These are phyloP conservation scores for Euclidium syriacum DNA, from an alignment of 345 rosid species.

Conservation along the genomic window DNA sequence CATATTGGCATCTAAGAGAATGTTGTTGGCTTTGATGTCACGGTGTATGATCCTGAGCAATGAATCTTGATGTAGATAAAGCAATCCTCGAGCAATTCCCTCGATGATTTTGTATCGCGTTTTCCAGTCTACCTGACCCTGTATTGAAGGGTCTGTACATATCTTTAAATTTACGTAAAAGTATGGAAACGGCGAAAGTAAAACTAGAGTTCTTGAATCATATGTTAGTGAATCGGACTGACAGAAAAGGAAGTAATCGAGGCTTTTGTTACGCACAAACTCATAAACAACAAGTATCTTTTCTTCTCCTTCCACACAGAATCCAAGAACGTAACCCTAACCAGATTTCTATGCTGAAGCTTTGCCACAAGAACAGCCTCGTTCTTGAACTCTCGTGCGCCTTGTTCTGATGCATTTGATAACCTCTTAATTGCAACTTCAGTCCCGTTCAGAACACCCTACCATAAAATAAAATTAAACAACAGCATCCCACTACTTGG, in stretches of 20 bases:
- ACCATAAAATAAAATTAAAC: not conserved
- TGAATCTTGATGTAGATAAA: slow-evolving; percentile 23
- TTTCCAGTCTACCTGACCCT: slow-evolving; percentile 4
- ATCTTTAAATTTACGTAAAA: not conserved
- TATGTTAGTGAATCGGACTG: not conserved
- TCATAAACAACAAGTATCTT: slow-evolving; percentile 41
- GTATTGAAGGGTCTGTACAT: slow-evolving; percentile 20
- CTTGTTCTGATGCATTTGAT: slow-evolving; percentile 34
- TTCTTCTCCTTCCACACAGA: slow-evolving; percentile 35
- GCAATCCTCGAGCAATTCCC: not conserved
- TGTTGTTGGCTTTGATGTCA: slow-evolving; percentile 7
- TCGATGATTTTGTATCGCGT: not conserved
- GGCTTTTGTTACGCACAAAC: slow-evolving; percentile 34
- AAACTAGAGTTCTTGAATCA: not conserved
- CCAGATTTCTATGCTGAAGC: slow-evolving; percentile 47
- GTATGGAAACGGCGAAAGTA: no score
- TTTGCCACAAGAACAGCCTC: slow-evolving; percentile 39
- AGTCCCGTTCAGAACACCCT: slow-evolving; percentile 18
- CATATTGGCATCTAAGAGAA: not conserved
- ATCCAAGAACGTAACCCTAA: slow-evolving; percentile 45
- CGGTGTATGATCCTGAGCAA: not conserved
- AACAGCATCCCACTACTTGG: no score
- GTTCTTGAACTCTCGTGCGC: slow-evolving; percentile 34
- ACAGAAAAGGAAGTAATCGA: slow-evolving; percentile 24
- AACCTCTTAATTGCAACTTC: slow-evolving; percentile 43